These are phyloP conservation scores for Paramecium octaurelia DNA, from an alignment of 73 alveolate genomes.

Conservation along the genomic window DNA sequence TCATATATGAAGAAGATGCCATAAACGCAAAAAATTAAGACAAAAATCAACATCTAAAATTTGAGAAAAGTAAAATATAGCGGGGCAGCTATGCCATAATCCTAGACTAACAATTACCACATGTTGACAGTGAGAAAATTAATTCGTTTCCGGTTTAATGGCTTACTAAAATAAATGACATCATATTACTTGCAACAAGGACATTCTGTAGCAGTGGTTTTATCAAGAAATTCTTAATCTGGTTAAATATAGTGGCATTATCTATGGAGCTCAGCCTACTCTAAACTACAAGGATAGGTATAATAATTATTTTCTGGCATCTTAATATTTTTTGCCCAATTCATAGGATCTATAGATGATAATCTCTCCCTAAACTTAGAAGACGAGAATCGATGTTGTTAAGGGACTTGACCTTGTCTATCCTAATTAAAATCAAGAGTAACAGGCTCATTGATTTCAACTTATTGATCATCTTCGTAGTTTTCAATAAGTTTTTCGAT, in stretches of 20 bases:
- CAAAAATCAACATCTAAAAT: not conserved
- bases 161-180: conserved; percentile 1
- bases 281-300: conserved; percentile 10
- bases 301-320: not conserved
- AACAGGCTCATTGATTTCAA: not conserved
- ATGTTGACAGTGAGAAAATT: not conserved
- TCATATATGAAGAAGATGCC: conserved; percentile 10
- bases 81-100: conserved; percentile 30
- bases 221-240: conserved; percentile 23
- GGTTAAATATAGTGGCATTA: conserved; percentile 35
- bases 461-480: not conserved
- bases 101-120: not conserved
- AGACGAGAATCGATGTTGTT: not conserved
- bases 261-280: conserved; percentile 27
- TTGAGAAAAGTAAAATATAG: conserved; percentile 24
- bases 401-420: not conserved
- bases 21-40: not conserved
- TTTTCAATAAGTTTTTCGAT: conserved; percentile 1
- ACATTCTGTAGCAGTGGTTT: not conserved
- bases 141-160: not conserved
- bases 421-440: not conserved
- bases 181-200: conserved; percentile 47
- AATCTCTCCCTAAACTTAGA: not conserved
- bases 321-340: not conserved
- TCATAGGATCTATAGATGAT: not conserved